Evolutionary conservation across 805 yeast genomes (phyloP).

Genomic region (Brettanomyces naardenensis): DNA sequence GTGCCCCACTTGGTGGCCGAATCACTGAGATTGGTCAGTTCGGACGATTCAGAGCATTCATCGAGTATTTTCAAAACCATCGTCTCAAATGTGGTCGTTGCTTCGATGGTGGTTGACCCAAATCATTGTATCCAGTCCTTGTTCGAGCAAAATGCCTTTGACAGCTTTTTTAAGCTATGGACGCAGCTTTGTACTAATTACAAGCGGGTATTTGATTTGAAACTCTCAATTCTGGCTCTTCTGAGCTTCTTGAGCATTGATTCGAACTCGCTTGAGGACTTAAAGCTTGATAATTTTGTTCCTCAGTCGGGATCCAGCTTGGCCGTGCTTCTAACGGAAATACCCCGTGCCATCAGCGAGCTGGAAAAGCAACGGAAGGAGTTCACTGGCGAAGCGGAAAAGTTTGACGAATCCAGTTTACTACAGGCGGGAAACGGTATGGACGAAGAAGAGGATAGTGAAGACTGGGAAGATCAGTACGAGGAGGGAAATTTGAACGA

Average conservation of each 20-base stretch:
- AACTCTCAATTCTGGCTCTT: slow-evolving; percentile 63
- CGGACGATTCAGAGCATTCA: slow-evolving; percentile 24
- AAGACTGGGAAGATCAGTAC: slow-evolving; percentile 18
- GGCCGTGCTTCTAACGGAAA: slow-evolving; percentile 42
- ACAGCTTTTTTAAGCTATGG: slow-evolving; percentile 59
- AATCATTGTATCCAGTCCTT: slow-evolving; percentile 42
- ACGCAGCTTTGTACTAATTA: slow-evolving; percentile 45
- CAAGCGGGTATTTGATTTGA: slow-evolving; percentile 73
- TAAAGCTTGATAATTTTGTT: slow-evolving; percentile 27
- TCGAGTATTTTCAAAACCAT: slow-evolving; percentile 28
- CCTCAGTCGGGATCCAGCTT: slow-evolving; percentile 45
- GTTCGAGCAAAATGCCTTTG: slow-evolving; percentile 34
- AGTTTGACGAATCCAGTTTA: slow-evolving; percentile 8
- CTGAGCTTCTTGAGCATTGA: slow-evolving; percentile 37
- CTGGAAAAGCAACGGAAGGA: slow-evolving; percentile 57
- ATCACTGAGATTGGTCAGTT: slow-evolving; percentile 31
- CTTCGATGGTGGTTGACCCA: slow-evolving; percentile 59
- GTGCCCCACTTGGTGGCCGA: slow-evolving; percentile 38
- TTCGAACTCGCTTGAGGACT: slow-evolving; percentile 10
- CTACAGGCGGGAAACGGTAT: slow-evolving; percentile 13
- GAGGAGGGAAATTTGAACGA: slow-evolving; percentile 24
- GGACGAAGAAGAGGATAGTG: slow-evolving; percentile 19
- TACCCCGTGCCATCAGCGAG: slow-evolving; percentile 66
- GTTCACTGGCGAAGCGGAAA: slow-evolving; percentile 31
- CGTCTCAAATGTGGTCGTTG: slow-evolving; percentile 53